Conservation (phyloP, 495 filamentous ascomycete species). For the Ramalina intermedia region DNA sequence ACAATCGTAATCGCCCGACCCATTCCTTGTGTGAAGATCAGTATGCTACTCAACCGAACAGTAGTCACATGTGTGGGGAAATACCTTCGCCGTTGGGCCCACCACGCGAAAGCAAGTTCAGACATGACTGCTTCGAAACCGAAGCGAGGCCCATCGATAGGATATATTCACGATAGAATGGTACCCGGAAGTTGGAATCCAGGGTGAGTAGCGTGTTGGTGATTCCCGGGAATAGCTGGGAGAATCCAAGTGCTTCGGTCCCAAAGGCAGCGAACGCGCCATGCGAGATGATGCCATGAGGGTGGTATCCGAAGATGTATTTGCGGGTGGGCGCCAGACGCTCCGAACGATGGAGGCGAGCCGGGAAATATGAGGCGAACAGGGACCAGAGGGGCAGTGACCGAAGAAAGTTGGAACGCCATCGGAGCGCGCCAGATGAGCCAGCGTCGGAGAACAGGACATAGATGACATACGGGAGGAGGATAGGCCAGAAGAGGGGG, state of each 20-base stretch:
- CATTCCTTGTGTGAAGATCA: slow-evolving; percentile 37
- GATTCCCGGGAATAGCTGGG: slow-evolving; percentile 85
- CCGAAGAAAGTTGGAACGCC: slow-evolving; percentile 59
- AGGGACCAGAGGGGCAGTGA: slow-evolving; percentile 69
- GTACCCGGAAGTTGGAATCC: slow-evolving; percentile 83
- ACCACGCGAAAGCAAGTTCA: slow-evolving; percentile 67
- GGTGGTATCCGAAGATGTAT: slow-evolving; percentile 97
- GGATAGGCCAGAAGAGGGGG: slow-evolving; percentile 78
- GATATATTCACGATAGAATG: slow-evolving; percentile 85
- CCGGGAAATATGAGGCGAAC: slow-evolving; percentile 88
- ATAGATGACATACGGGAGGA: slow-evolving; percentile 84
- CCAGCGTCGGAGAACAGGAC: slow-evolving; percentile 62
- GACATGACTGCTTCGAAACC: slow-evolving; percentile 81
- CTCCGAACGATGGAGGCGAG: slow-evolving; percentile 68
- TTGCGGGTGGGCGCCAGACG: slow-evolving; percentile 66
- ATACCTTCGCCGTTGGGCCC: slow-evolving; percentile 54
- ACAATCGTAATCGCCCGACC: slow-evolving; percentile 94
- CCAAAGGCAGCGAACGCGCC: slow-evolving; percentile 87
- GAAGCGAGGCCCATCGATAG: slow-evolving; percentile 73
- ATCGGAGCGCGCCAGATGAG: slow-evolving; percentile 55
- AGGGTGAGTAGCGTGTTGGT: slow-evolving; percentile 83
- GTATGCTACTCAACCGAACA: not conserved
- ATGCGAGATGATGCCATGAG: slow-evolving; percentile 91
- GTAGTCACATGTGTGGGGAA: not conserved
- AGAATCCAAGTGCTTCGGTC: slow-evolving; percentile 83